A percentile compares a stretch with the other conserved stretches of the same genome.
phyloP scores from a whole-genome alignment of 208 protist genomes.

The Zelonia costaricensis region DNA sequence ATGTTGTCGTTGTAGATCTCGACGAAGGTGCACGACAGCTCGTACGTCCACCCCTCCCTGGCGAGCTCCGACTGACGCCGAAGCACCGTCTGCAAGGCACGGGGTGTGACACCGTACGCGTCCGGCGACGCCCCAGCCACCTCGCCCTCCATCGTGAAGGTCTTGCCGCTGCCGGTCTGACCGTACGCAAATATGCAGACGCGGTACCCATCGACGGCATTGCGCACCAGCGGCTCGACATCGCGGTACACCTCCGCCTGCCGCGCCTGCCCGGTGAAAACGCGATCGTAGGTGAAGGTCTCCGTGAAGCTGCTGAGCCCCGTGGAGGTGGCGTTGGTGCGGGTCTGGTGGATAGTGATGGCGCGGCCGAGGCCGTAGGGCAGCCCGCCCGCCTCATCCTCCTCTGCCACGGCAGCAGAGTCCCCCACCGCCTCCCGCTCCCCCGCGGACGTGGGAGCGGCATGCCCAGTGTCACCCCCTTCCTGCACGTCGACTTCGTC shows the following conservation, averaged over 20 bases:
- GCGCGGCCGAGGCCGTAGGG: slow-evolving; percentile 1
- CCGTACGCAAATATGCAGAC: slow-evolving; percentile 94
- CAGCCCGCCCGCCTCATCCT: background rate
- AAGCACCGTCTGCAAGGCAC: slow-evolving; percentile 79
- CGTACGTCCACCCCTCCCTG: slow-evolving; percentile 80
- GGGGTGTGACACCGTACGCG: slow-evolving; percentile 78
- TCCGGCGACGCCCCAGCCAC: slow-evolving; percentile 27
- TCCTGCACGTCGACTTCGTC: slow-evolving; percentile 2
- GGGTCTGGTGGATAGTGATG: slow-evolving; percentile 52
- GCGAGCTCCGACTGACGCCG: slow-evolving; percentile 53
- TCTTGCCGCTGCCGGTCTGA: slow-evolving; percentile 92
- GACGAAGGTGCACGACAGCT: slow-evolving; percentile 76
- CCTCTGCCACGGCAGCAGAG: background rate
- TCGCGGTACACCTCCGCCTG: slow-evolving; percentile 87
- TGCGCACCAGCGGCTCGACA: slow-evolving; percentile 89
- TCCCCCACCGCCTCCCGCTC: background rate
- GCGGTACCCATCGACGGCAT: slow-evolving; percentile 90
- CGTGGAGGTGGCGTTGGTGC: slow-evolving; percentile 75
- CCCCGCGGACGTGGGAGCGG: background rate
- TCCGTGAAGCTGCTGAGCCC: slow-evolving; percentile 37
- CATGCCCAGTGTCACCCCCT: background rate
- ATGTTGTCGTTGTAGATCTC: slow-evolving; percentile 94
- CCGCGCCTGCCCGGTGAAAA: slow-evolving; percentile 36
- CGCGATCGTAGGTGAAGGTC: slow-evolving; percentile 51
- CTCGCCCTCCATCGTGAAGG: slow-evolving; percentile 91